Base-by-base conservation (phyloP, 345 rosid genomes). In the Sonneratia alba region DNA sequence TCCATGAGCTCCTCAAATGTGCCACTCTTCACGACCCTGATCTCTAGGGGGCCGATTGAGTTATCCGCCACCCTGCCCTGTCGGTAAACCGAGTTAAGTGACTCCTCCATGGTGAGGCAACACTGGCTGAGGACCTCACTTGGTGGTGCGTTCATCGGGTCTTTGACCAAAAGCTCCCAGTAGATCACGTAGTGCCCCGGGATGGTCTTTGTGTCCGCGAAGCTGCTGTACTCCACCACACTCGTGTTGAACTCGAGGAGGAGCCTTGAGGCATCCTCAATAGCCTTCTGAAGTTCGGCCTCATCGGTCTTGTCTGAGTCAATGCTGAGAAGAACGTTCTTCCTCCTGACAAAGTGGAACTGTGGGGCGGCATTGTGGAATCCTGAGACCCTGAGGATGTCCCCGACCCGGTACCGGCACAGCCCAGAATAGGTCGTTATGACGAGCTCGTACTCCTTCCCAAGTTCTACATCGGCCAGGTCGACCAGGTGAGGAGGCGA, bases 1-100 rank as follows among this genome's bases (percentile, higher is more conserved):
- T 82, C 85, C 85, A 82, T 82, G 12, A 82, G 71, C 66, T 82
- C 83, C 62, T 82, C 85, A 51, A 82, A 82, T 19, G 85, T 82
- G 3, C 85, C 85, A 38, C 47, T 73, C 45, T 79, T 73, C 47
- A 82, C 85, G 53, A 82, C 83, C 21, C 83, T 63, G 53, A 82
- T 82, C 77, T 79, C 85, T 8, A 82, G 71, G 7, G 85, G 81
- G 2, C 85, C 85, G 24, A 82, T 77, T 3, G 85, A 82, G 70
- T 77, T 75, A 55, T 77, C 79, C 15, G 79, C 81, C 1, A 75
- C 83, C 59, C 85, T 70, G n/a, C 85, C 79, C 45, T 82, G 85
- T 56, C 85, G 69, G 24, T 82, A 82, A 38, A 82, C 85, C 16
- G 83, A 79, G 79, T 79, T 82, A 67, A 82, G 51, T 6, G 79